These are phyloP conservation scores for Arachnomyces sp. DNA, from an alignment of 2,329 filamentous ascomycete genomes.

Conservation along the genomic window DNA sequence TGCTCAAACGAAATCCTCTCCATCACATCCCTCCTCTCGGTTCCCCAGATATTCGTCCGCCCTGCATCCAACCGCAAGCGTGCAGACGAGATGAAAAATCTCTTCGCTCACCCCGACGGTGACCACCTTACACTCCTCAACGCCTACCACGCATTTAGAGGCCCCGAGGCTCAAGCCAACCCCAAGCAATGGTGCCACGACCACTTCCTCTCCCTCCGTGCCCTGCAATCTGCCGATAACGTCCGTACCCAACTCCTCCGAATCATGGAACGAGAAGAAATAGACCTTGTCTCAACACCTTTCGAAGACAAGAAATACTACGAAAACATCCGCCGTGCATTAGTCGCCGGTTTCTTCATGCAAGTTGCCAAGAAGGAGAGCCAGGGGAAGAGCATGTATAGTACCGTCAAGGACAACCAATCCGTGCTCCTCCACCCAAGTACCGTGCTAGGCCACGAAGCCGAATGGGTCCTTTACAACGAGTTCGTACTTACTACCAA, in stretches of 20 bases:
- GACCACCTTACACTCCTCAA: conserved; percentile 96
- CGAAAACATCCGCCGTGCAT: conserved; percentile 85
- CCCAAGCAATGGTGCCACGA: conserved; percentile 92
- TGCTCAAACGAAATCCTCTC: conserved; percentile 98
- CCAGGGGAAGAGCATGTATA: conserved; percentile 73
- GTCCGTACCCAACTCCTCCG: conserved; percentile 84
- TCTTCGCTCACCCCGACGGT: conserved; percentile 86
- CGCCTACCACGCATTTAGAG: conserved; percentile 95
- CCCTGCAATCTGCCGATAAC: conserved; percentile 86
- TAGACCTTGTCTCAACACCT: conserved; percentile 78
- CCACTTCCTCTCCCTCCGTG: conserved; percentile 84
- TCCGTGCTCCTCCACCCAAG: conserved; percentile 87
- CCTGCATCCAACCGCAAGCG: conserved; percentile 77
- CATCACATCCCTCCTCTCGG: conserved; percentile 84
- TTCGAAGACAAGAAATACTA: conserved; percentile 98
- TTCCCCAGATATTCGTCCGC: conserved; percentile 87
- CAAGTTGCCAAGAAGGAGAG: conserved; percentile 92
- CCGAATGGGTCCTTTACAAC: conserved; percentile 96
- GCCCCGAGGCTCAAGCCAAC: conserved; percentile 59
- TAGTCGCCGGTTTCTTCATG: conserved; percentile 98
- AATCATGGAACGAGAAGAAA: conserved; percentile 88
- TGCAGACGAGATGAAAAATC: conserved; percentile 93
- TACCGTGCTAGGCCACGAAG: conserved; percentile 78
- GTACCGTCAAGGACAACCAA: conserved; percentile 86
- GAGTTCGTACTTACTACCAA: conserved; percentile 97